A percentile compares a stretch with the other conserved stretches of the same genome.
Conservation (phyloP, 306 rosid species). For the Sesbania bispinosa region DNA sequence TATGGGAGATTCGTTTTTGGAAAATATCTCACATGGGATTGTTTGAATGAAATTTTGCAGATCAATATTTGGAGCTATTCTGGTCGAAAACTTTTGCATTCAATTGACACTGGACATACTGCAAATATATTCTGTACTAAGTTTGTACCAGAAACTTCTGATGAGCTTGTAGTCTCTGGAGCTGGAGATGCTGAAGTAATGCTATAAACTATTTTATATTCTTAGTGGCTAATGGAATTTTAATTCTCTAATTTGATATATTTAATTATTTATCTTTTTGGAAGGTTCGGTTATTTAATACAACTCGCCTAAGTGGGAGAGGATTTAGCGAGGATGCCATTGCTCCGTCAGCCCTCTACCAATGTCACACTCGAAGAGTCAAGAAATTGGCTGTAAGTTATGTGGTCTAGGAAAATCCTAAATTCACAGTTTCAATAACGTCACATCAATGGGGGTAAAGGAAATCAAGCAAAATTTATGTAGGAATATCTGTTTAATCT, state of each 20-base stretch:
- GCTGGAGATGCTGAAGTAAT: constrained; percentile 98
- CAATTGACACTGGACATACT: constrained; percentile 86
- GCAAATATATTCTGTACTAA: constrained; percentile 93
- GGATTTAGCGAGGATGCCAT: constrained; percentile 53
- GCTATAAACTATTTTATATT: constrained; percentile 4
- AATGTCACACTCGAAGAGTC: constrained; percentile 89
- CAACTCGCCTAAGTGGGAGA: constrained; percentile 56
- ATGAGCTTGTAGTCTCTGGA: constrained; percentile 94
- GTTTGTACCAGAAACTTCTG: constrained; percentile 93
- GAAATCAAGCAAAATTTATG: background rate
- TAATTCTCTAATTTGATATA: constrained; percentile 13
- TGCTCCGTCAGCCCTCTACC: constrained; percentile 66
- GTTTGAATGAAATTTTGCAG: constrained; percentile 48
- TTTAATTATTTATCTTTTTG: constrained; percentile 23
- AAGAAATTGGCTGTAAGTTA: constrained; percentile 94
- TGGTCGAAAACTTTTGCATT: constrained; percentile 65
- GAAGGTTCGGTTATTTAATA: constrained; percentile 92
- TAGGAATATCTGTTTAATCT: background rate
- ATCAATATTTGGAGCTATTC: constrained; percentile 88
- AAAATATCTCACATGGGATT: background rate
- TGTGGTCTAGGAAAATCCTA: constrained; percentile 12
- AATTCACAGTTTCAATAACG: constrained; percentile 19
- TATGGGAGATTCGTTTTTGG: background rate
- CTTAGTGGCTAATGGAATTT: background rate
- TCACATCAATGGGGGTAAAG: background rate